These are phyloP conservation scores for Casuarina cunninghamiana DNA, from an alignment of 306 rosid genomes.

Conservation along the genomic window DNA sequence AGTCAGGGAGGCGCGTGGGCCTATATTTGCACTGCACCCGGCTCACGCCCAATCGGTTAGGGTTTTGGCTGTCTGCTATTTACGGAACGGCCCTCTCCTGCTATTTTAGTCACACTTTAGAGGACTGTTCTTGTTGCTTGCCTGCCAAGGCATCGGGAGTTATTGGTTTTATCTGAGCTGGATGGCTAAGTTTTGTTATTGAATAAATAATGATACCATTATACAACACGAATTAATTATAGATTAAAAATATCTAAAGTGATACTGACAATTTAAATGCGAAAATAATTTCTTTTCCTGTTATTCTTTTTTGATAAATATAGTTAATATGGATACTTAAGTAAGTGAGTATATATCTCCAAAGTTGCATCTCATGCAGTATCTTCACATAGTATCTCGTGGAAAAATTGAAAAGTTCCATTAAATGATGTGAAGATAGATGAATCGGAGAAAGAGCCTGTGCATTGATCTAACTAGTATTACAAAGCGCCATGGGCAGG, in stretches of 20 bases:
- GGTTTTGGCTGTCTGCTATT: constrained; percentile 1
- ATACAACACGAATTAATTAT: no score
- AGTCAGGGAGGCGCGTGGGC: not conserved
- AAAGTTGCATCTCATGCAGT: not conserved
- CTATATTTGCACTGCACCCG: constrained; percentile 27
- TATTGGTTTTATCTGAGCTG: not conserved
- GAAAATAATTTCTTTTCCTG: not conserved
- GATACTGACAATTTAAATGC: no score
- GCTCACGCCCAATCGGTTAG: constrained; percentile 16
- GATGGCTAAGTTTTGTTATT: not conserved
- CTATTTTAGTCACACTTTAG: not conserved
- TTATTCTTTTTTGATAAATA: no score
- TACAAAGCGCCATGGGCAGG: not conserved
- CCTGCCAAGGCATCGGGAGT: not conserved
- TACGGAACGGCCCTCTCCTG: not conserved
- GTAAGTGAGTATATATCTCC: not conserved
- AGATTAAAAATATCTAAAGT: no score
- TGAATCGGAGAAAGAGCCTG: not conserved
- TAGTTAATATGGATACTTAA: no score
- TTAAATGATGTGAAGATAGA: not conserved
- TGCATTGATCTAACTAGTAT: not conserved
- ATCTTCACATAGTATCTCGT: not conserved
- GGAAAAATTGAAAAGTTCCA: not conserved
- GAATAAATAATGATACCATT: not conserved
- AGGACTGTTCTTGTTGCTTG: not conserved